These are phyloP conservation scores for Tremella mesenterica DNA, from an alignment of 768 basidiomycete genomes.

Conservation along the genomic window DNA sequence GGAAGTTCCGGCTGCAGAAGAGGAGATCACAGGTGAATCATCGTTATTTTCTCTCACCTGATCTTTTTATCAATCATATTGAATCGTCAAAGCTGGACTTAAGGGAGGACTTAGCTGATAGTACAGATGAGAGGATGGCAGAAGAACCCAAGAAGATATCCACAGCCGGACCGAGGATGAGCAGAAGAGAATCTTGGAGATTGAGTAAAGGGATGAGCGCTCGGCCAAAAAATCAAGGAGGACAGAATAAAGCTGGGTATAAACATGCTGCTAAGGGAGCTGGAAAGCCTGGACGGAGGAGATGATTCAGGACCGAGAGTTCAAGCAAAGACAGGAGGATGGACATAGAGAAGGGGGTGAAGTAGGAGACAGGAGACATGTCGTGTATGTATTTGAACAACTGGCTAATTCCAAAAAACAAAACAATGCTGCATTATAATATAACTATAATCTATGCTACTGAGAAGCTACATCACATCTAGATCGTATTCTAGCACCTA, in stretches of 20 bases:
- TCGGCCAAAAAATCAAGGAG: constrained; percentile 25
- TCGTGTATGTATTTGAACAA: no score
- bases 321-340: no score
- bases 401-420: no score
- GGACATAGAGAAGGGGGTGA: no score
- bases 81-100: not conserved
- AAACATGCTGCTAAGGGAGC: constrained; percentile 19
- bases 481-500: constrained; percentile 49
- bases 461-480: constrained; percentile 48
- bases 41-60: not conserved
- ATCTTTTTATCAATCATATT: not conserved
- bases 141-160: constrained; percentile 51
- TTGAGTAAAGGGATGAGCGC: constrained; percentile 58
- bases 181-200: constrained; percentile 74
- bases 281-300: constrained; percentile 25
- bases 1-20: constrained; percentile 12
- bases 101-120: not conserved
- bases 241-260: constrained; percentile 31
- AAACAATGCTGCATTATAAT: no score
- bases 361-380: no score
- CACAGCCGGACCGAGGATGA: constrained; percentile 70
- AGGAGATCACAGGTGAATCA: constrained; percentile 23
- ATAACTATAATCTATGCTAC: no score
- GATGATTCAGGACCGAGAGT: no score
- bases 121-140: constrained; percentile 26